Base-by-base conservation (phyloP, 2,329 filamentous ascomycete genomes). In the Stagonosporopsis cucurbitacearum region DNA sequence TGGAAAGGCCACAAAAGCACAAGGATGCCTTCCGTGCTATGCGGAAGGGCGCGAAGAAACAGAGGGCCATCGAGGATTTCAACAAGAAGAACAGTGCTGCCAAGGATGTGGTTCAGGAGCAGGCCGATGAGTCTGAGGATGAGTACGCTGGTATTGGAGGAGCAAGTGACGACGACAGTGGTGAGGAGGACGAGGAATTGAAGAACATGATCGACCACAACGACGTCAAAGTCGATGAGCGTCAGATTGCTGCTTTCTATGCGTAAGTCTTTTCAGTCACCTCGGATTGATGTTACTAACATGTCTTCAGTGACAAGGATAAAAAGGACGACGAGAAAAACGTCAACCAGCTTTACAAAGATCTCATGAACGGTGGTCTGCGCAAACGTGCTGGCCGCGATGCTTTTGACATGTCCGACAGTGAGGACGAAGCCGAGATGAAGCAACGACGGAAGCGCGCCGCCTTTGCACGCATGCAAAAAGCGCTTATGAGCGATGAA, bases 41-140 rank as follows among this genome's bases (percentile, higher is more conserved):
- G 85, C 86, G 85, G 64, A 88, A 88, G 68, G 87, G 83, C 3
- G 83, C 85, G 6, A 82, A 79, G 67, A 83, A 84, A 66, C 84
- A 85, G 65, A 66, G 63, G 32, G 67, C 61, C 3, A 56, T 64
- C 2, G 80, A 82, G 47, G 77, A 79, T 6, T 96, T 92, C 66
- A 85, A 96, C 77, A 91, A 89, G 75, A 93, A 92, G 76, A 93
- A 89, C 73, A 96, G 91, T 78, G 88, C 90, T 71, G 94, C 93
- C 0, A 92, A 88, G 68, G 88, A 89, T 22, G 67, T 96, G 84
- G 83, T 99, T 33, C 86, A 98, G 63, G 95, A 97, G 64, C 92
- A 96, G 72, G 94, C 95, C 58, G 91, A 96, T 67, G 95, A 99
- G 77, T 99, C 95, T 0, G 96, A 99, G 72, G 95, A 99, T 72